Conservation (phyloP, 495 filamentous ascomycete genomes). For the Viridothelium virens region DNA sequence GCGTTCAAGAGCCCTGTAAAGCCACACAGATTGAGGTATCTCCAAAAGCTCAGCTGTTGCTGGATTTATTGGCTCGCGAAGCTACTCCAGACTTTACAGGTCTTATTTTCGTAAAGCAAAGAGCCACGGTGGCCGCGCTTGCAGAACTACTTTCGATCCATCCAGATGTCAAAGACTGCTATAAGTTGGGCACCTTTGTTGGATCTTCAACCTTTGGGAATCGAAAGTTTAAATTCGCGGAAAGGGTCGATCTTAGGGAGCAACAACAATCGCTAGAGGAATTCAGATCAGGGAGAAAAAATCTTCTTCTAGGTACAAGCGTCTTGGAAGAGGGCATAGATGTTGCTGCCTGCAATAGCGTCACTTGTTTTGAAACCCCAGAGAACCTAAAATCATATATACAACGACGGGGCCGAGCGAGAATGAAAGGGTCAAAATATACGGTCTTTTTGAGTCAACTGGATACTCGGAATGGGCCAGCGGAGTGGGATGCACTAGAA, state of each 20-base stretch:
- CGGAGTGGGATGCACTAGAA: slow-evolving; percentile 58
- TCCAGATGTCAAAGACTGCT: slow-evolving; percentile 48
- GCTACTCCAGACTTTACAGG: slow-evolving; percentile 49
- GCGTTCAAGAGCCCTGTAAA: slow-evolving; percentile 8
- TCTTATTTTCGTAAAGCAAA: slow-evolving; percentile 70
- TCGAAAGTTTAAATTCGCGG: slow-evolving; percentile 48
- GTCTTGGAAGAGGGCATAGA: slow-evolving; percentile 93
- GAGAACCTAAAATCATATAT: slow-evolving; percentile 77
- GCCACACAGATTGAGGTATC: slow-evolving; percentile 37
- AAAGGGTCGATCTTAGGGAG: slow-evolving; percentile 49
- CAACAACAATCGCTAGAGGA: slow-evolving; percentile 56
- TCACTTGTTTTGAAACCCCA: slow-evolving; percentile 77
- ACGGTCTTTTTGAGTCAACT: slow-evolving; percentile 51
- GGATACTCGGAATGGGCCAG: slow-evolving; percentile 35
- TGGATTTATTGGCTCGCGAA: slow-evolving; percentile 45
- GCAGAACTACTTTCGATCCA: slow-evolving; percentile 57
- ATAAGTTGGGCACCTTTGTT: slow-evolving; percentile 59
- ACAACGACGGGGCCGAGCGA: slow-evolving; percentile 77
- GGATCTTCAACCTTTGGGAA: slow-evolving; percentile 54
- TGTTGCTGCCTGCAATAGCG: slow-evolving; percentile 72
- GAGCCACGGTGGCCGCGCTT: slow-evolving; percentile 62
- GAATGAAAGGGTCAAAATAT: slow-evolving; percentile 63
- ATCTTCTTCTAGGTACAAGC: slow-evolving; percentile 74
- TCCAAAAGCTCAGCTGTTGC: slow-evolving; percentile 47
- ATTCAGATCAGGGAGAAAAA: slow-evolving; percentile 61